Evolutionary conservation across 257 asterid species (phyloP).

Genomic region (Solanum boliviense): DNA sequence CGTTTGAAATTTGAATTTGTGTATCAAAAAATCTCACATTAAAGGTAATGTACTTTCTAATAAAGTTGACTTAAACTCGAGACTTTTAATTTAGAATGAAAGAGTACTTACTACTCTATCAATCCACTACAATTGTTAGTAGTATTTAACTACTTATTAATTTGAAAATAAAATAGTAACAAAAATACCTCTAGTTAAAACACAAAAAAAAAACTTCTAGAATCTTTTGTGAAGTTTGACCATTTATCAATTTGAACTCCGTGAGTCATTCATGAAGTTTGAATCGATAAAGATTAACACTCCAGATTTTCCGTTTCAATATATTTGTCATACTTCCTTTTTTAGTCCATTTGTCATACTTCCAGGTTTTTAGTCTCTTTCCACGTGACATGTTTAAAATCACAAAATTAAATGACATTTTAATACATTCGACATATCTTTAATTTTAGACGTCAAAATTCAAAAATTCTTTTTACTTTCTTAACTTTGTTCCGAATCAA

Average conservation of each 20-base stretch:
- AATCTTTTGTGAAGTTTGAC: too few species aligned
- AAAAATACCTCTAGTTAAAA: neutral
- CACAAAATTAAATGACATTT: too few species aligned
- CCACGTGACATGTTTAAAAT: too few species aligned
- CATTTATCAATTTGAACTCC: neutral
- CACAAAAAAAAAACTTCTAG: neutral
- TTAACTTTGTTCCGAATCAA: rapidly evolving
- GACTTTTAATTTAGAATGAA: rapidly evolving
- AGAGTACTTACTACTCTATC: rapidly evolving
- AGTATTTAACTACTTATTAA: neutral
- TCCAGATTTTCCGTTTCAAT: rapidly evolving
- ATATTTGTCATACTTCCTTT: neutral
- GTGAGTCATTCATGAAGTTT: too few species aligned
- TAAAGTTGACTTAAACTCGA: too few species aligned
- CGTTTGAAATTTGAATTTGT: too few species aligned
- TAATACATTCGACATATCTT: rapidly evolving
- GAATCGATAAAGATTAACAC: neutral
- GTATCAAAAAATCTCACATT: rapidly evolving
- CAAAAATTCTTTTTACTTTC: too few species aligned
- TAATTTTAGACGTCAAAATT: too few species aligned
- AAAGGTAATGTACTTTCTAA: neutral
- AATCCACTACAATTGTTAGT: too few species aligned
- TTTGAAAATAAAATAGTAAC: too few species aligned
- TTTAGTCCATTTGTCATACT: too few species aligned
- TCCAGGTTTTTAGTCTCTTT: too few species aligned